A percentile compares a stretch with the other conserved stretches of the same genome.
Evolutionary conservation across 176 grass and related monocot genomes (phyloP).

Genomic region (Luzula sylvatica): DNA sequence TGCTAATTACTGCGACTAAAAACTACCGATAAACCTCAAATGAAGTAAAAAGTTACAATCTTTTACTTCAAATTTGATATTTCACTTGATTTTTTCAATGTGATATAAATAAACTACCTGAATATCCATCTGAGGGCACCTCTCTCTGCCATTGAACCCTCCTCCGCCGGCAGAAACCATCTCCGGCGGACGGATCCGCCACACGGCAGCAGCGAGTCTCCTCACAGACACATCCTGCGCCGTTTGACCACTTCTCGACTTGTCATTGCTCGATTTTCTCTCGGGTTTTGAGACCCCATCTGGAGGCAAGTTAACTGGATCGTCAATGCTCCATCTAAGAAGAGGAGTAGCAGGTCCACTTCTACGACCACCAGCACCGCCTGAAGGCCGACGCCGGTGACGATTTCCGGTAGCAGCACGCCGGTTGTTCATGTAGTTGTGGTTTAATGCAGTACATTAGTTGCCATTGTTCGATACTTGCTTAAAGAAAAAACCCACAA

Average conservation of each 20-base stretch:
- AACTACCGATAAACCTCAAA: too few species aligned
- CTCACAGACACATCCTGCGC: conserved; percentile 52
- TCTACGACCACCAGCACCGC: conserved; percentile 26
- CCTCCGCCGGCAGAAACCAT: conserved; percentile 19
- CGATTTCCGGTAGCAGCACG: conserved; percentile 13
- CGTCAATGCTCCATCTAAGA: conserved; percentile 55
- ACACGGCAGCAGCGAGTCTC: conserved; percentile 67
- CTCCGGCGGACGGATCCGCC: conserved; percentile 67
- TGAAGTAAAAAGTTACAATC: too few species aligned
- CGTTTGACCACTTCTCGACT: conserved; percentile 4
- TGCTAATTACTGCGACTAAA: too few species aligned
- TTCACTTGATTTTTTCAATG: background rate
- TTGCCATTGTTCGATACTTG: conserved; percentile 2
- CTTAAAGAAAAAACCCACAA: conserved; percentile 6
- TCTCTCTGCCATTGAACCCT: background rate
- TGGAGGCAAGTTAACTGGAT: conserved; percentile 8
- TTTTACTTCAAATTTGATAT: too few species aligned
- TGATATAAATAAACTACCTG: background rate
- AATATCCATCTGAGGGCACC: conserved; percentile 27
- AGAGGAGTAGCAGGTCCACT: conserved; percentile 66
- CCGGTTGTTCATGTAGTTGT: conserved; percentile 13
- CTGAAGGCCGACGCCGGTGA: conserved; percentile 1
- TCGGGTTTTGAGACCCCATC: conserved; percentile 20
- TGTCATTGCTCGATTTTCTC: background rate
- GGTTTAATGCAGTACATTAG: conserved; percentile 7